phyloP scores from a whole-genome alignment of 2,329 filamentous ascomycete genomes.

The Aspergillus sp. region DNA sequence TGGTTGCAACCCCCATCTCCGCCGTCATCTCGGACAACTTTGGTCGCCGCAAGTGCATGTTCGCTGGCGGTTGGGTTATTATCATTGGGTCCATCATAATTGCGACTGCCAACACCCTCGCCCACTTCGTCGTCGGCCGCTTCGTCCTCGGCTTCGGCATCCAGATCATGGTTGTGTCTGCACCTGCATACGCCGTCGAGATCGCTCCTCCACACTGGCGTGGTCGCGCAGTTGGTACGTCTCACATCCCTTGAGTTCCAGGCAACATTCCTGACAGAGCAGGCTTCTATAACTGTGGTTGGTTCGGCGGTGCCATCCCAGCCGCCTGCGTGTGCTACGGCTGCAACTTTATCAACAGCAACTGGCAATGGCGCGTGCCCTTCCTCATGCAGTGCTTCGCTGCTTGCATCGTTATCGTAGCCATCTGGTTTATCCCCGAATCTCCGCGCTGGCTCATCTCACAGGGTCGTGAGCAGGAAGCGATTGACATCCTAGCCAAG shows the following conservation, averaged over 20 bases:
- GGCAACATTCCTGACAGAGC: slow-evolving; percentile 12
- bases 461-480: slow-evolving; percentile 30
- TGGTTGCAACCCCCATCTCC: slow-evolving; percentile 42
- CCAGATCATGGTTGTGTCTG: slow-evolving; percentile 54
- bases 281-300: slow-evolving; percentile 58
- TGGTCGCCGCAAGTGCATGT: slow-evolving; percentile 54
- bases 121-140: slow-evolving; percentile 53
- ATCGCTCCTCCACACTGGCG: slow-evolving; percentile 57
- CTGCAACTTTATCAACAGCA: slow-evolving; percentile 49
- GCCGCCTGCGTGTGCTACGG: slow-evolving; percentile 57
- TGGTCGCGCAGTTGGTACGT: slow-evolving; percentile 39
- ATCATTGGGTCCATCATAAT: slow-evolving; percentile 52
- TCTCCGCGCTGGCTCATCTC: slow-evolving; percentile 27
- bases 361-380: slow-evolving; percentile 65
- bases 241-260: neutral
- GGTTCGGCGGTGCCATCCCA: slow-evolving; percentile 58
- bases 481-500: slow-evolving; percentile 28
- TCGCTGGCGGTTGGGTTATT: slow-evolving; percentile 50
- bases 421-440: slow-evolving; percentile 61
- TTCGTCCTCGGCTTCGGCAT: slow-evolving; percentile 55
- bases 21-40: slow-evolving; percentile 52
- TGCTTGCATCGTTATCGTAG: slow-evolving; percentile 57
- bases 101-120: slow-evolving; percentile 40
- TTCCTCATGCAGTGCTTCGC: slow-evolving; percentile 69
- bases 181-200: slow-evolving; percentile 55